Percentiles rank a stretch among this genome's conserved stretches.
These are phyloP conservation scores for Phlyctochytrium planicorne DNA, from an alignment of 192 early-diverging fungal genomes.

Conservation along the genomic window DNA sequence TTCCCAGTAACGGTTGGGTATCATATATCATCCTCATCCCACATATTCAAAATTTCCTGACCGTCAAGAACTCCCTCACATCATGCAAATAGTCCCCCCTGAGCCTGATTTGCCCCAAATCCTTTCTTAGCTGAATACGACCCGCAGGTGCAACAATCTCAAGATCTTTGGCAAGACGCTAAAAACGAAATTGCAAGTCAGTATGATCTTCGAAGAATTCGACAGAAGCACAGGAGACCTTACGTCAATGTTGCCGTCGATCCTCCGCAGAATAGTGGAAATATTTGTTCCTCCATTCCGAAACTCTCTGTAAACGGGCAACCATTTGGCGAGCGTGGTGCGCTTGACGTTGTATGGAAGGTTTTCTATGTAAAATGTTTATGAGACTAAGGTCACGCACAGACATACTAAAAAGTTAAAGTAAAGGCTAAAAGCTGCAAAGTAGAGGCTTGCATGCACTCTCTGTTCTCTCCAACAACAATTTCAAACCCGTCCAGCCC, in stretches of 20 bases:
- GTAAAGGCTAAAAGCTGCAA: no score
- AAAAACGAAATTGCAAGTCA: background rate
- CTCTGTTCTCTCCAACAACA: background rate
- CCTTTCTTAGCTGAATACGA: conserved; percentile 15
- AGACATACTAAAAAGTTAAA: background rate
- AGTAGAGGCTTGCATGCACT: background rate
- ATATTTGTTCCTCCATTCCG: conserved; percentile 20
- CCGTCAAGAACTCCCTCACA: conserved; percentile 35
- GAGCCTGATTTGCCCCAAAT: conserved; percentile 21
- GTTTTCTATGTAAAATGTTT: conserved; percentile 7
- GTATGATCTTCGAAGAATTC: background rate
- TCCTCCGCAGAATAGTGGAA: conserved; percentile 26
- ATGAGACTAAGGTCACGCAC: background rate
- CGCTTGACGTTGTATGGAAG: conserved; percentile 28
- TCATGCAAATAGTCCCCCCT: conserved; percentile 35
- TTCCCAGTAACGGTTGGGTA: no score
- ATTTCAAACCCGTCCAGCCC: background rate
- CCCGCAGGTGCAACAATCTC: conserved; percentile 20
- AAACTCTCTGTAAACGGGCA: conserved; percentile 32
- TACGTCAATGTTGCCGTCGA: conserved; percentile 31
- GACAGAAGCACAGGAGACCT: background rate
- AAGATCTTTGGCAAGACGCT: conserved; percentile 34
- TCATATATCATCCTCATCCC: no score
- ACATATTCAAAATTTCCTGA: conserved; percentile 32
- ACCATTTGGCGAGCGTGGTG: conserved; percentile 19